Percentiles rank a stretch among this genome's conserved stretches.
Evolutionary conservation across 2,329 filamentous ascomycete genomes (phyloP).

Genomic region (Monilinia polystroma): DNA sequence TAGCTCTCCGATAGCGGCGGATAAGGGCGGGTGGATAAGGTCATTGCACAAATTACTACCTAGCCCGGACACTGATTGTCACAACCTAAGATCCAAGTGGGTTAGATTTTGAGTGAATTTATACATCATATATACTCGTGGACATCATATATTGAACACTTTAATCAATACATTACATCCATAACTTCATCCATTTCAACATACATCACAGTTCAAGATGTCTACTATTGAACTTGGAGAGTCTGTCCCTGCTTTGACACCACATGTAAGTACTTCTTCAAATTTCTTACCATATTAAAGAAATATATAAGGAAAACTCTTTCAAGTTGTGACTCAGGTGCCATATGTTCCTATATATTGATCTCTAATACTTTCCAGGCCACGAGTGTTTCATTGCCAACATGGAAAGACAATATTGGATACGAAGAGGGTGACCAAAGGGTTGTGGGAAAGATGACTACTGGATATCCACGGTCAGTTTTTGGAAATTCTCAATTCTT

Average conservation of each 20-base stretch:
- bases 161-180: conserved; percentile 5
- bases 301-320: background rate
- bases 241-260: conserved; percentile 40
- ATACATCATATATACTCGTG: background rate
- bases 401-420: conserved; percentile 85
- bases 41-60: background rate
- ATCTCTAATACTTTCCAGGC: conserved; percentile 57
- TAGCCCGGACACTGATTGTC: background rate
- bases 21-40: conserved; percentile 15
- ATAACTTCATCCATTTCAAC: background rate
- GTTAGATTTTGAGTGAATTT: background rate
- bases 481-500: background rate
- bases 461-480: conserved; percentile 78
- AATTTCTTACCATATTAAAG: background rate
- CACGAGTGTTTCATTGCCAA: conserved; percentile 92
- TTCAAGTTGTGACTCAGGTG: conserved; percentile 23
- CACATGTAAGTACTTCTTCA: conserved; percentile 38
- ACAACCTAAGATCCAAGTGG: background rate
- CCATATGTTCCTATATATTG: background rate
- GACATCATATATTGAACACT: background rate
- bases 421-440: conserved; percentile 91
- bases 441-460: conserved; percentile 82
- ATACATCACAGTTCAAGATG: conserved; percentile 31
- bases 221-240: conserved; percentile 40
- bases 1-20: conserved; percentile 25